phyloP scores from a whole-genome alignment of 345 rosid genomes.

The Melaleuca quinquenervia region DNA sequence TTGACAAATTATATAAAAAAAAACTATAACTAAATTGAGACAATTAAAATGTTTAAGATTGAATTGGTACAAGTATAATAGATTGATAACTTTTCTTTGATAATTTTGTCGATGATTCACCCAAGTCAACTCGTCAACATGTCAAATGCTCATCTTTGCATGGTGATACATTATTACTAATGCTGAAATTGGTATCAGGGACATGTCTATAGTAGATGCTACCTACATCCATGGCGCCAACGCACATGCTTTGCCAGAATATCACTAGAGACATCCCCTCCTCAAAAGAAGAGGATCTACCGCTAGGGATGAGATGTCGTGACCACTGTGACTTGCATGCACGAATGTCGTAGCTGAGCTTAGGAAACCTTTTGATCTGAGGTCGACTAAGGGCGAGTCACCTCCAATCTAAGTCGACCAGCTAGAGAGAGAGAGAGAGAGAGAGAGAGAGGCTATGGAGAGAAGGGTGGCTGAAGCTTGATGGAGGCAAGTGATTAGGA shows the following conservation, averaged over 20 bases:
- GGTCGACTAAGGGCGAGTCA: neutral
- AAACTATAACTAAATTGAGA: no score
- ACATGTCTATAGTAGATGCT: neutral
- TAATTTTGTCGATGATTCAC: neutral
- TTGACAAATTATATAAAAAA: no score
- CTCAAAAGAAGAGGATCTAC: neutral
- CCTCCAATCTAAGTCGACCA: neutral
- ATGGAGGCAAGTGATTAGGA: neutral
- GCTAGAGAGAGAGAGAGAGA: neutral
- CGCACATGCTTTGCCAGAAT: neutral
- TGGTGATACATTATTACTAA: neutral
- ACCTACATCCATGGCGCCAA: neutral
- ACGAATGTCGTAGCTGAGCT: neutral
- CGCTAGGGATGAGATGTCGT: neutral
- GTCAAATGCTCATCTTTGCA: neutral
- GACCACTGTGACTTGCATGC: neutral
- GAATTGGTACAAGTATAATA: no score
- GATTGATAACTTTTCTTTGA: no score
- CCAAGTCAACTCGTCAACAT: neutral
- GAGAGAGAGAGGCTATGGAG: neutral
- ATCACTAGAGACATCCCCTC: neutral
- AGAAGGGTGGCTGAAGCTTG: neutral
- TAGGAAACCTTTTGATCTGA: neutral
- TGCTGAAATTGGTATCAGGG: neutral
- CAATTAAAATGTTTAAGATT: no score